These are phyloP conservation scores for Saprolegnia parasitica DNA, from an alignment of 352 stramenopile genomes.

Conservation along the genomic window DNA sequence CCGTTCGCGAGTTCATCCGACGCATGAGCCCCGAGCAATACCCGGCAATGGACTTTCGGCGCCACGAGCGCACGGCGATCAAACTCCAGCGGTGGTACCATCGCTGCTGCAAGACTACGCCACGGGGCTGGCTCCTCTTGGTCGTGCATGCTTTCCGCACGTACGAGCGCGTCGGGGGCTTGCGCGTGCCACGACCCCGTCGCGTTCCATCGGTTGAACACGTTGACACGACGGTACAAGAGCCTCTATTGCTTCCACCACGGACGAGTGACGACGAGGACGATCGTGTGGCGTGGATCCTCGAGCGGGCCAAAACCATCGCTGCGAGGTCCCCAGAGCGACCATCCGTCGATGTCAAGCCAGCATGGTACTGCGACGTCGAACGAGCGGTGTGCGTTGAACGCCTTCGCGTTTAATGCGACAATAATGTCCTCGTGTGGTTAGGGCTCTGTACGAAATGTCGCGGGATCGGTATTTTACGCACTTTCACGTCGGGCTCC, in stretches of 20 bases:
- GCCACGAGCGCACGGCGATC: neutral
- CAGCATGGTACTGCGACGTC: conserved; percentile 1
- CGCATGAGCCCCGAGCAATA: too few relatives aligned
- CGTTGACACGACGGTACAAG: neutral
- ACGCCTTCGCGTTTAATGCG: too few relatives aligned
- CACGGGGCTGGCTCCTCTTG: neutral
- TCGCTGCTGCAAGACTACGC: neutral
- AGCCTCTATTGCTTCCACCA: neutral
- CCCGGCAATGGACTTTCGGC: too few relatives aligned
- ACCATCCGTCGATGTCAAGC: neutral
- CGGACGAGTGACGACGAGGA: neutral
- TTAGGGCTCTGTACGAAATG: neutral
- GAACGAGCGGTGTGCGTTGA: conserved; percentile 1
- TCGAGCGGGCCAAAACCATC: conserved; percentile 13
- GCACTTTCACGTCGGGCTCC: neutral
- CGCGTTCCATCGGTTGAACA: neutral
- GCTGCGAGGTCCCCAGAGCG: neutral
- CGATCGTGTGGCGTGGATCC: neutral
- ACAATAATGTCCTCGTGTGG: neutral
- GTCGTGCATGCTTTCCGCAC: neutral
- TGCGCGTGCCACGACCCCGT: neutral
- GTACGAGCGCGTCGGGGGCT: neutral
- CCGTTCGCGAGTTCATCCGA: too few relatives aligned
- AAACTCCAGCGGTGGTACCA: neutral
- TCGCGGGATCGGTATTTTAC: neutral